Evolutionary conservation across 164 flowering plant genomes (phyloP), one percentile per base, ranked within the genome.

Genomic region (Aristolochia californica): DNA sequence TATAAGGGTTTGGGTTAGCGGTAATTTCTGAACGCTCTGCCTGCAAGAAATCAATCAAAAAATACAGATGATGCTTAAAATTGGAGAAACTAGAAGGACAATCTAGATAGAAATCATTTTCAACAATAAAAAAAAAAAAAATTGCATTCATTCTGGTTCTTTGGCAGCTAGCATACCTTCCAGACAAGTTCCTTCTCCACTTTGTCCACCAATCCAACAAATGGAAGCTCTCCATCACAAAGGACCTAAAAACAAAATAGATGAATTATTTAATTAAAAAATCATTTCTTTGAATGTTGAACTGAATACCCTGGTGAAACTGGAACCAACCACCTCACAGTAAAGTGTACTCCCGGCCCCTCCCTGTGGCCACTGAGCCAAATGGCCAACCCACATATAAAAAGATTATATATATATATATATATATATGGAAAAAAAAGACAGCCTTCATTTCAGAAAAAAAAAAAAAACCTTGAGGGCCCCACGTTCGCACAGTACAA

Each of bases 401-500:
- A 34, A 28, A 34, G 4, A 49, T 48, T 50, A 7, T 50, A 50
- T 21, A 3, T 15, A 22, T 15, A 23, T 9, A 20, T 21, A 10
- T 11, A 23, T 50, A 18, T 13, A 50, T 12, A 22, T 21, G 13
- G 15, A 2, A 50, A 23, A 23, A 51, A 38, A 2, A n/a, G 62
- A 53, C 16, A 47, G 62, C 8, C 16, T 5, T 21, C 5, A 16
- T 2, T 50, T 22, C 2, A 48, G n/a, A 21, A 14, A 20, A 49
- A 24, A 49, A 56, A 34, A 18, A 24, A 62, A 24, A 48, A 89
- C 98, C 98, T 93, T 81, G 22, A 71, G 57, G 23, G 85, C 89
- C 56, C 88, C 85, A 56, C 73, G 81, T 66, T 93, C 99, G 61
- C 72, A 87, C 26, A 93, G 94, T 75, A 93, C 96, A 66, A 80